Evolutionary conservation across 345 rosid species (phyloP).

Genomic region (Isatis tinctoria): DNA sequence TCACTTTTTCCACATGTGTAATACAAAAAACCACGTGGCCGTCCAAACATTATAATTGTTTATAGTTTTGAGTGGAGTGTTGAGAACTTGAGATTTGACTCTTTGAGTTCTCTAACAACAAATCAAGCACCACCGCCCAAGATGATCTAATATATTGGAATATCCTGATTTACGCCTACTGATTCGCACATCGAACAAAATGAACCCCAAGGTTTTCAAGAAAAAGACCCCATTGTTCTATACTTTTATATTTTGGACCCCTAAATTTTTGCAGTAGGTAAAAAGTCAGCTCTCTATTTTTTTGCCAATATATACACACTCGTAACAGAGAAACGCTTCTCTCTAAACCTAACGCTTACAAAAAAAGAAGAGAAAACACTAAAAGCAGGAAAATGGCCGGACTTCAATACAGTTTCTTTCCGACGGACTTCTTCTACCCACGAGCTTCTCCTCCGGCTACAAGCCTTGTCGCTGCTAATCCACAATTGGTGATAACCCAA

Average conservation of each 20-base stretch:
- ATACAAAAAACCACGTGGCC: conserved; percentile 1
- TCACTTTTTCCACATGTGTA: background rate
- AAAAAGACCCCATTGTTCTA: background rate
- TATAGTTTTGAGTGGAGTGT: conserved; percentile 6
- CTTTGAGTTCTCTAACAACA: background rate
- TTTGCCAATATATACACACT: conserved; percentile 26
- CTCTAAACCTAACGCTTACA: background rate
- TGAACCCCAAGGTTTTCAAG: background rate
- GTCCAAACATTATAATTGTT: background rate
- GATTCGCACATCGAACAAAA: conserved; percentile 7
- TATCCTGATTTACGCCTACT: conserved; percentile 12
- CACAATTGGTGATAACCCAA: background rate
- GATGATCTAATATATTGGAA: background rate
- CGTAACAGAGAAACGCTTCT: background rate
- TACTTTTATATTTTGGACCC: background rate
- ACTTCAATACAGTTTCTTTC: conserved; percentile 51
- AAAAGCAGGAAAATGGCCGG: conserved; percentile 34
- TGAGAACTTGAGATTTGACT: background rate
- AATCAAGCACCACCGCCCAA: conserved; percentile 7
- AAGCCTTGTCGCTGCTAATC: conserved; percentile 3
- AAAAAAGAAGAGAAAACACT: background rate
- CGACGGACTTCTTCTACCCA: conserved; percentile 53
- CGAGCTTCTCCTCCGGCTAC: conserved; percentile 32
- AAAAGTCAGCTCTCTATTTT: background rate
- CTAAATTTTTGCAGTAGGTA: background rate